Evolutionary conservation across 1,139 yeast genomes (phyloP), one percentile per base, ranked within the genome.

Genomic region (Debaryomyces udenii): DNA sequence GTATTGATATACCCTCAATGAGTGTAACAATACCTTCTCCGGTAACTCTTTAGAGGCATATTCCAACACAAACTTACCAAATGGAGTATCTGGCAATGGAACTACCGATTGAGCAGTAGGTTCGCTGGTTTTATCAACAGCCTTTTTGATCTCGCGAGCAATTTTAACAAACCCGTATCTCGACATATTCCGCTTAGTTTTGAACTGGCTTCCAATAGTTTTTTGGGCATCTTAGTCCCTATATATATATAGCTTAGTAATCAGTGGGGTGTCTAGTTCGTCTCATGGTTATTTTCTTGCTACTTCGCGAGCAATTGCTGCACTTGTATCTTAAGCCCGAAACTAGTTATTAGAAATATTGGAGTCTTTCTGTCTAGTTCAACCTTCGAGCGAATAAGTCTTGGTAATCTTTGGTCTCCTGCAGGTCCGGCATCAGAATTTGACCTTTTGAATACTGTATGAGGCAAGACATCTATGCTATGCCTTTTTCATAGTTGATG

Each of bases 1-100:
- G 44, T 67, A 67, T 34, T 60, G 61, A 42, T 57, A 67, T 6
- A 67, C 71, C 40, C 72, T 53, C 27, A 66, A 47, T 4, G 68
- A 62, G 45, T 67, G 73, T 48, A 59, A 55, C 40, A 67, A 56
- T 6, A 62, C 66, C 40, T 52, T 48, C 5, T 32, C 35, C 1
- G 68, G 67, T 24, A 67, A 53, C 35, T 56, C 55, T n/a, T 48
- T 41, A 28, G 43, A 38, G 11, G 61, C 70, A 44, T 66, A 65
- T 3, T 57, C 48, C 22, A 55, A 52, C 7, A 63, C 47, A 32
- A 42, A 48, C 36, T 48, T 44, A 3, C 61, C 60, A 29, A 64
- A 43, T 9, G 48, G 42, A 2, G 62, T 35, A 5, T 41, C 37
- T 2, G 72, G 71, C 20, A 65, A 47, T 6, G 47, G 50, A 1